phyloP scores from a whole-genome alignment of 306 rosid species.

The Amphicarpaea edgeworthii region DNA sequence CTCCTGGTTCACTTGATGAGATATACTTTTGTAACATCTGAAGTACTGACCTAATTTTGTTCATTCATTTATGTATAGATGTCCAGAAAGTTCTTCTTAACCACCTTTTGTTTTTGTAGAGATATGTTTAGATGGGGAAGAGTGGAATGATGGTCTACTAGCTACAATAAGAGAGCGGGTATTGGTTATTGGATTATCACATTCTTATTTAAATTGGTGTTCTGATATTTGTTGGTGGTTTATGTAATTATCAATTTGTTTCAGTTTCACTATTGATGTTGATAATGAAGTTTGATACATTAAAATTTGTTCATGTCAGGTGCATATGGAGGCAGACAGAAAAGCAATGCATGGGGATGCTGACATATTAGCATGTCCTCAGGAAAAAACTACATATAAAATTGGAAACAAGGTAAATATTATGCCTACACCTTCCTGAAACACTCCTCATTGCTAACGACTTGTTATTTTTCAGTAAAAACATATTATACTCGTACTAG shows the following conservation, averaged over 20 bases:
- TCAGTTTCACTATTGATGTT: conserved; percentile 40
- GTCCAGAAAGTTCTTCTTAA: conserved; percentile 12
- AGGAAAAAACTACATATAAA: conserved; percentile 80
- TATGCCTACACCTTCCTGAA: conserved; percentile 22
- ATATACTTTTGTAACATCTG: conserved; percentile 19
- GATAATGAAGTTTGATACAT: conserved; percentile 46
- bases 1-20: conserved; percentile 30
- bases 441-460: conserved; percentile 10
- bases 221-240: conserved; percentile 44
- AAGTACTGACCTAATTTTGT: conserved; percentile 16
- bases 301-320: conserved; percentile 60
- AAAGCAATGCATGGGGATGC: conserved; percentile 74
- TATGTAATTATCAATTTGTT: conserved; percentile 21
- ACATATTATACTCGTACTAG: conserved; percentile 13
- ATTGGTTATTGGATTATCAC: conserved; percentile 43
- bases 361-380: conserved; percentile 57
- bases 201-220: conserved; percentile 24
- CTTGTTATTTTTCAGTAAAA: conserved; percentile 21
- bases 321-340: conserved; percentile 95
- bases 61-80: conserved; percentile 22
- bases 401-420: conserved; percentile 87
- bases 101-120: conserved; percentile 53
- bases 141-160: conserved; percentile 93
- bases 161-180: conserved; percentile 96
- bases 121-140: conserved; percentile 73